Evolutionary conservation across 2,329 filamentous ascomycete genomes (phyloP), one percentile per base, ranked within the genome.

Genomic region (Ophiostoma fasciatum): DNA sequence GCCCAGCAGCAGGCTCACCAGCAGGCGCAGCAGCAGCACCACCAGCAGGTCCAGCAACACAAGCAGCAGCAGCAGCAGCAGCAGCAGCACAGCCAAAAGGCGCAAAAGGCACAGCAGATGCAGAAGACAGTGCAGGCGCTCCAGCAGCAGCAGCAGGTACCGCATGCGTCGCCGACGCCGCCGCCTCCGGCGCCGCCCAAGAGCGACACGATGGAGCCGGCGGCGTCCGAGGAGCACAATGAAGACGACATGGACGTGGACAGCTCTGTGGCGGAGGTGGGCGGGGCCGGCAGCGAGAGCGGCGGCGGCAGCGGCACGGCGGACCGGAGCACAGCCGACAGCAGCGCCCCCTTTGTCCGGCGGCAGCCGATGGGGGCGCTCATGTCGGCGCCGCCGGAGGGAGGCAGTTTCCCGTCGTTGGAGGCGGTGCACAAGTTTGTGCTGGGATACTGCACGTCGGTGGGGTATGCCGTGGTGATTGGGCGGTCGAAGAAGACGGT

Each of bases 381-480:
- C 58, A 74, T 75, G 71, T 73, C 71, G 4, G 63, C 71, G 3
- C 74, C 74, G 4, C 73, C 73, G 2, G 70, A 77, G 47, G 74
- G 73, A 7, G 71, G 71, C 14, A 76, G 69, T 45, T 78, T 72
- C 44, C 64, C 71, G 3, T 77, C 71, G 3, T 59, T 78, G 19
- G 74, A 78, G 42, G 71, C 71, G 7, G 67, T 78, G 8, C 74
- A 78, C 48, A 71, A 74, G 49, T 69, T 68, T 21, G 73, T 77
- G 14, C 56, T 78, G 39, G 59, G 63, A n/a, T 77, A 78, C 48
- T 77, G 73, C 48, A 74, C 73, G 0, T 74, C 72, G 13, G 73
- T 78, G 29, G 74, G 74, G 31, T 78, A 78, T 51, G 74, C 74
- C 7, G 74, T 78, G 35, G 74, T 78, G 41, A 78, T 78, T 50